These are phyloP conservation scores for Claviceps monticola DNA, from an alignment of 2,329 filamentous ascomycete species.

Conservation along the genomic window DNA sequence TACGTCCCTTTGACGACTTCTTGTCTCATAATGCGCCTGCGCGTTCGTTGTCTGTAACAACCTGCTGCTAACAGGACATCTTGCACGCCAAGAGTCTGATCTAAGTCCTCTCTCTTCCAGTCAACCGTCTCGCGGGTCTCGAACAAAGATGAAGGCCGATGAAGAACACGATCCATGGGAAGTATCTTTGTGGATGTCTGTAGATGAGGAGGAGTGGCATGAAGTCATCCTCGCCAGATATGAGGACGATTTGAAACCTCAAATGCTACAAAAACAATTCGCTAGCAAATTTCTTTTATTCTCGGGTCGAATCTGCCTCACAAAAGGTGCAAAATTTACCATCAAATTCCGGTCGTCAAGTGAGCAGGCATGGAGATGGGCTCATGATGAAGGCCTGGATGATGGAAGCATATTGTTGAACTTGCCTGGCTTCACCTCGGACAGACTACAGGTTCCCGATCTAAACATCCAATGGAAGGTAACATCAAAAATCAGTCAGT, in stretches of 20 bases:
- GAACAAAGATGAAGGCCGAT: slow-evolving; percentile 22
- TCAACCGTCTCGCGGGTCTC: neutral
- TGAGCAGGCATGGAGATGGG: slow-evolving; percentile 54
- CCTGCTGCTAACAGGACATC: neutral
- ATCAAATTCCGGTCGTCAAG: slow-evolving; percentile 48
- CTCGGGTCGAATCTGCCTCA: slow-evolving; percentile 32
- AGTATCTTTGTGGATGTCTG: slow-evolving; percentile 57
- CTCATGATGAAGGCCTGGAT: slow-evolving; percentile 45
- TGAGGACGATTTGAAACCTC: slow-evolving; percentile 22
- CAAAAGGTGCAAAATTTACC: slow-evolving; percentile 47
- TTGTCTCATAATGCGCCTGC: neutral
- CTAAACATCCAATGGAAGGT: slow-evolving; percentile 43
- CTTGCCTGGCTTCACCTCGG: slow-evolving; percentile 14
- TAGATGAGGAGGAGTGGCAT: slow-evolving; percentile 40
- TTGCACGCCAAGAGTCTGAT: neutral
- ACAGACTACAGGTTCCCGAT: slow-evolving; percentile 40
- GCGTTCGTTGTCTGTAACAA: neutral
- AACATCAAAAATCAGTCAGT: slow-evolving; percentile 45
- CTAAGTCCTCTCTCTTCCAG: neutral
- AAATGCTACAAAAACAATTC: slow-evolving; percentile 32
- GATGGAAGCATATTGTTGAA: slow-evolving; percentile 49
- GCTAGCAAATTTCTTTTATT: slow-evolving; percentile 36
- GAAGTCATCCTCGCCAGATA: slow-evolving; percentile 31
- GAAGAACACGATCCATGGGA: slow-evolving; percentile 50
- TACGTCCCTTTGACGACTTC: neutral